A percentile compares a stretch with the other conserved stretches of the same genome.
phyloP scores from a whole-genome alignment of 1,139 yeast genomes.

The Blastobotrys ciferrii region DNA sequence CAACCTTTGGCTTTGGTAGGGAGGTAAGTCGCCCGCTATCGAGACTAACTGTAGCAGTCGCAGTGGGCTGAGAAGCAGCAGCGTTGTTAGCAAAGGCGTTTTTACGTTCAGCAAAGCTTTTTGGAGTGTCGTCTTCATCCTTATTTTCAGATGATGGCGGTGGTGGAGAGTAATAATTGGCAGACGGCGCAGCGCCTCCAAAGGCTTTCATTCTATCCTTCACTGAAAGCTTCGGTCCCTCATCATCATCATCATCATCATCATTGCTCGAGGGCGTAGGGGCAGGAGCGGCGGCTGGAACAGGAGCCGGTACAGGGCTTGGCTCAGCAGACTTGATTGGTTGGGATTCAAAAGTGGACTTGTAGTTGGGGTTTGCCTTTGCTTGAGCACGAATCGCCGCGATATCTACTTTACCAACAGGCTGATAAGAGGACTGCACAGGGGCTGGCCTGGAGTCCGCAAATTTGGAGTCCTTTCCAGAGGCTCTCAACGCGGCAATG shows the following conservation, averaged over 20 bases:
- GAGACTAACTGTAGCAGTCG: slow-evolving; percentile 6
- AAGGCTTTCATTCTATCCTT: slow-evolving; percentile 43
- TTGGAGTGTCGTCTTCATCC: slow-evolving; percentile 21
- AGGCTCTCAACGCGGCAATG: slow-evolving; percentile 45
- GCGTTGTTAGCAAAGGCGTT: slow-evolving; percentile 7
- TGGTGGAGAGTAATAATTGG: slow-evolving; percentile 11
- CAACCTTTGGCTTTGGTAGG: slow-evolving; percentile 63
- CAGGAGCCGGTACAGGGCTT: slow-evolving; percentile 15
- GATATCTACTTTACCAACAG: slow-evolving; percentile 57
- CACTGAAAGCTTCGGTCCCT: slow-evolving; percentile 38
- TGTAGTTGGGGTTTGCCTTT: slow-evolving; percentile 23
- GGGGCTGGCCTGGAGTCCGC: slow-evolving; percentile 30
- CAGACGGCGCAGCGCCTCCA: slow-evolving; percentile 15
- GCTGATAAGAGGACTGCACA: slow-evolving; percentile 46
- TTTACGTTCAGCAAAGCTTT: slow-evolving; percentile 1
- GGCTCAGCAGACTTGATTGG: slow-evolving; percentile 21
- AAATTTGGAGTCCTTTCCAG: slow-evolving; percentile 35
- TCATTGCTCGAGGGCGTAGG: slow-evolving; percentile 14
- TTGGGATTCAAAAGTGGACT: slow-evolving; percentile 15
- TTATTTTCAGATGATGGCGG: slow-evolving; percentile 9
- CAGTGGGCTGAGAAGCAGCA: slow-evolving; percentile 7
- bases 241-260: slow-evolving; percentile 32
- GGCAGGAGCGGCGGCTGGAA: slow-evolving; percentile 13
- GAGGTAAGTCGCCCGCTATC: slow-evolving; percentile 48
- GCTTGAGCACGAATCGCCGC: slow-evolving; percentile 47